Conservation (phyloP, 371 early-diverging fungal species). For the Sanchytrium tribonematis region DNA sequence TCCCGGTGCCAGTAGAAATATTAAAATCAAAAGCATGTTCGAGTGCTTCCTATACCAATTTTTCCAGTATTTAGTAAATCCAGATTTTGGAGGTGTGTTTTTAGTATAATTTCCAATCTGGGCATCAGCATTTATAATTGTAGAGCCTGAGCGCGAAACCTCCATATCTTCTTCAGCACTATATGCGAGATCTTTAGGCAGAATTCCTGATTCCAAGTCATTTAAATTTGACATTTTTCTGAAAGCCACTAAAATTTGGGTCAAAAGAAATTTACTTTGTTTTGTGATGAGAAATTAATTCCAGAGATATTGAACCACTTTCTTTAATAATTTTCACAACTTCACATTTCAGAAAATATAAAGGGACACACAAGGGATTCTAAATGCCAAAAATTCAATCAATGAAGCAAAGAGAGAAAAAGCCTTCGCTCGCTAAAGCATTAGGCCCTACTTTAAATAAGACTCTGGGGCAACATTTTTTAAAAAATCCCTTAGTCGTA, state of each 20-base stretch:
- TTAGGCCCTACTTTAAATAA: conserved; percentile 80
- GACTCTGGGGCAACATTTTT: conserved; percentile 93
- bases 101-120: no score
- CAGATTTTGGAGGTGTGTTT: no score
- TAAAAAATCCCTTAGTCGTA: conserved; percentile 93
- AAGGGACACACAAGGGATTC: background rate
- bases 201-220: background rate
- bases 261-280: no score
- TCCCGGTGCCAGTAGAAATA: background rate
- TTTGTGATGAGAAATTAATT: no score
- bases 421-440: background rate
- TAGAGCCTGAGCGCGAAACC: background rate
- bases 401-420: background rate
- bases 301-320: no score
- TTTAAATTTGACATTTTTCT: background rate
- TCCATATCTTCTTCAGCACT: background rate
- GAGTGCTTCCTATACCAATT: background rate
- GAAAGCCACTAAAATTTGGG: background rate
- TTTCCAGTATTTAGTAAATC: no score
- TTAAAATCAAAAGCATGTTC: background rate
- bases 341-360: no score
- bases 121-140: background rate
- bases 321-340: no score
- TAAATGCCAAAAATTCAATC: background rate
- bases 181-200: background rate